Base-by-base conservation (phyloP, 495 filamentous ascomycete species). In the Xylaria palmicola region DNA sequence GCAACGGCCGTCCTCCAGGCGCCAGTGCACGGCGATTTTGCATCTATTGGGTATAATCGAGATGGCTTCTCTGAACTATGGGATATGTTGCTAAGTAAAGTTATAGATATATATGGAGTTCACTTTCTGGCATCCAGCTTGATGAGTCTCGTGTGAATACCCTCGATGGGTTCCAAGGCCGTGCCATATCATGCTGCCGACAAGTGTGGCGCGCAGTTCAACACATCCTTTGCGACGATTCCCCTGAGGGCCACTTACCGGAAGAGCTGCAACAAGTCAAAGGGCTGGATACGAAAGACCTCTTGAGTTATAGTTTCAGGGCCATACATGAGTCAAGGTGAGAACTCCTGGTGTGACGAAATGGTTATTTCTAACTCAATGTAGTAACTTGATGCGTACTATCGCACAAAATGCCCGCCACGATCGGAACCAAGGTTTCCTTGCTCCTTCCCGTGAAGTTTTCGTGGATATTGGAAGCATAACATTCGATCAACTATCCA, bases 281-380 rank as follows among this genome's bases (percentile, higher is more conserved):
- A 22, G 87, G 88, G 2, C 72, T 86, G 0, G 83, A 86, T 47
- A 93, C 92, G 0, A 96, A 97, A 68, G 90, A 93, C 67, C 79
- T 92, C 32, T 77, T 98, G 45, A 96, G 92, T 30, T 98, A 96
- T 68, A 93, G 89, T 43, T 98, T 96, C 84, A 84, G 94, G 65
- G 91, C 90, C 0, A 78, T 97, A 20, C 92, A 95, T 54, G 94
- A 98, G 70, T 90, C 92, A 20, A 96, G 89, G 90, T 92, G 75
- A 37, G 73, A 36, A 36, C 7, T 9, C 6, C 30, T 4, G 30
- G n/a, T 12, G 20, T 39, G 29, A 32, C 13, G 22, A 8, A 27
- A 24, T 53, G 50, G 15, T 12, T 20, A 40, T 71, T 51, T 60
- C 65, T 70, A 59, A 73, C 47, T 15, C 6, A 17, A 2, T 40